Percentiles rank a stretch among this genome's conserved stretches.
phyloP scores from a whole-genome alignment of 805 yeast species.

The Nadsonia fulvescens region DNA sequence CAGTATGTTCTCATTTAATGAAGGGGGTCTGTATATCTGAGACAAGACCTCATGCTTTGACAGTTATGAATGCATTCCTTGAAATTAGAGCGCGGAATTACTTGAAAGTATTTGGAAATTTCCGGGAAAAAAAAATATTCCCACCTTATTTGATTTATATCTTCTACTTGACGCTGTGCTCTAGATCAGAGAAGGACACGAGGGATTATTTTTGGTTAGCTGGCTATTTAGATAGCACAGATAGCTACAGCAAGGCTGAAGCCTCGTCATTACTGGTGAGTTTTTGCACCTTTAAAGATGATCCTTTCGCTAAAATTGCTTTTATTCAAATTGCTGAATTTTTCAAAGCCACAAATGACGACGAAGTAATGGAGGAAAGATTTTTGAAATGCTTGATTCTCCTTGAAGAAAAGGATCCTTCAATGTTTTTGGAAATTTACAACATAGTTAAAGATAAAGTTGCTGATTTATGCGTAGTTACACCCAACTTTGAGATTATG shows the following conservation, averaged over 20 bases:
- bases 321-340: slow-evolving; percentile 12
- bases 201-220: slow-evolving; percentile 13
- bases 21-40: slow-evolving; percentile 12
- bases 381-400: too few species aligned
- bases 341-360: slow-evolving; percentile 9
- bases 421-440: too few species aligned
- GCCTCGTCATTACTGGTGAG: slow-evolving; percentile 9
- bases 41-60: slow-evolving; percentile 10
- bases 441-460: too few species aligned
- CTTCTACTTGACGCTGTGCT: slow-evolving; percentile 13
- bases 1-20: slow-evolving; percentile 11
- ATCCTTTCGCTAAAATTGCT: slow-evolving; percentile 10
- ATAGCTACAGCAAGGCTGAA: slow-evolving; percentile 5
- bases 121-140: slow-evolving; percentile 2
- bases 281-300: slow-evolving; percentile 9
- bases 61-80: slow-evolving; percentile 12
- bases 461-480: too few species aligned
- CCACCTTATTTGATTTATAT: slow-evolving; percentile 12
- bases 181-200: slow-evolving; percentile 10
- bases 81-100: slow-evolving; percentile 12
- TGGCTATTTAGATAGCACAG: slow-evolving; percentile 13
- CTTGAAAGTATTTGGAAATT: slow-evolving; percentile 5
- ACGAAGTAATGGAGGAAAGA: slow-evolving; percentile 11
- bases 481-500: too few species aligned
- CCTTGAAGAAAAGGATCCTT: too few species aligned